Evolutionary conservation across 2,329 filamentous ascomycete species (phyloP).

Genomic region (Epichloe baconii): DNA sequence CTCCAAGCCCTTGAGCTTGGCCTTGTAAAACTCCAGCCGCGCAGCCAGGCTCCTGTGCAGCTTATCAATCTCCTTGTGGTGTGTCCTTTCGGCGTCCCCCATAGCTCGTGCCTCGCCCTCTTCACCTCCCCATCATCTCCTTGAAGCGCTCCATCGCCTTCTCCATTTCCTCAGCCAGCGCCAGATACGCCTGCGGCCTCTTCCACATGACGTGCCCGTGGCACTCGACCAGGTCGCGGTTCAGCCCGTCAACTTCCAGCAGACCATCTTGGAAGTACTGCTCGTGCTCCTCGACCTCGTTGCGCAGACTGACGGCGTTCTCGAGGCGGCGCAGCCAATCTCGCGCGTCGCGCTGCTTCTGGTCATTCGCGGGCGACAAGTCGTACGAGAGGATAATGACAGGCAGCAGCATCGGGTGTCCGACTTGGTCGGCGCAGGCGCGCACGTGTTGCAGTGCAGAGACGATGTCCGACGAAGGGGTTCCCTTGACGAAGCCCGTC

Average conservation of each 20-base stretch:
- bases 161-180: constrained; percentile 36
- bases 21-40: constrained; percentile 45
- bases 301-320: constrained; percentile 46
- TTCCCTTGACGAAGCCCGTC: constrained; percentile 49
- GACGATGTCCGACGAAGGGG: constrained; percentile 40
- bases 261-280: constrained; percentile 38
- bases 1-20: constrained; percentile 48
- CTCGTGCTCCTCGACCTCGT: constrained; percentile 44
- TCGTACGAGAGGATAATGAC: constrained; percentile 47
- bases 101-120: constrained; percentile 1
- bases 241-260: constrained; percentile 46
- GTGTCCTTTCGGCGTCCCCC: constrained; percentile 15
- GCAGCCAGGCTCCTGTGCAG: constrained; percentile 39
- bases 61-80: constrained; percentile 24
- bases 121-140: constrained; percentile 11
- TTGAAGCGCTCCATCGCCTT: constrained; percentile 33
- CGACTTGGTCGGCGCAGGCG: constrained; percentile 34
- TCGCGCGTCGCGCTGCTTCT: constrained; percentile 48
- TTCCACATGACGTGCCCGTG: constrained; percentile 51
- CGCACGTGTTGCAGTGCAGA: constrained; percentile 35
- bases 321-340: constrained; percentile 49
- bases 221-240: constrained; percentile 49
- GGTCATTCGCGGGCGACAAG: constrained; percentile 40
- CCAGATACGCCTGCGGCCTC: constrained; percentile 46
- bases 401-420: constrained; percentile 46